phyloP scores from a whole-genome alignment of 177 flowering plant genomes.

The Tripterygium wilfordii region DNA sequence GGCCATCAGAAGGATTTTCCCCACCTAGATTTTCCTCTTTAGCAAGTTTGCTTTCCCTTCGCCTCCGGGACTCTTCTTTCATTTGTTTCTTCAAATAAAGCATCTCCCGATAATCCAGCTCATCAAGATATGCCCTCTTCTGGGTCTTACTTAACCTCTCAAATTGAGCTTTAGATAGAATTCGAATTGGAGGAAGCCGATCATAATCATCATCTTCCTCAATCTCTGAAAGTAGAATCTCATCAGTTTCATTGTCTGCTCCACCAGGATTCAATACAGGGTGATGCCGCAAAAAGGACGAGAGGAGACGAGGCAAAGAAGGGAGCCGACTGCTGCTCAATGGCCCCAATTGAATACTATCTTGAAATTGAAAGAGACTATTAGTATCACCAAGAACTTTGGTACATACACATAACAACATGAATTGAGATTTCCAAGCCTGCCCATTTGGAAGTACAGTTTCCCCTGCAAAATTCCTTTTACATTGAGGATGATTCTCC shows the following conservation, averaged over 20 bases:
- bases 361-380: conserved; percentile 50
- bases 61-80: conserved; percentile 51
- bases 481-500: conserved; percentile 81
- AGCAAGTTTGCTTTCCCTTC: conserved; percentile 27
- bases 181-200: conserved; percentile 77
- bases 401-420: conserved; percentile 65
- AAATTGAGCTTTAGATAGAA: conserved; percentile 72
- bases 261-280: conserved; percentile 18
- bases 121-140: conserved; percentile 83
- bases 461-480: conserved; percentile 56
- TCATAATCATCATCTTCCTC: conserved; percentile 91
- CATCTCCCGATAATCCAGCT: conserved; percentile 86
- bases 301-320: conserved; percentile 90
- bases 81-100: conserved; percentile 82
- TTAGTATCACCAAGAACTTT: conserved; percentile 84
- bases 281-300: conserved; percentile 63
- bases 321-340: conserved; percentile 39
- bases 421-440: conserved; percentile 73
- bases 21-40: conserved; percentile 14
- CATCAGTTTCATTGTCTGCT: conserved; percentile 41
- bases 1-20: conserved; percentile 32
- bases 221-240: conserved; percentile 23
- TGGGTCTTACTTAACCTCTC: conserved; percentile 51
- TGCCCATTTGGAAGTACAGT: conserved; percentile 83
- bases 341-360: conserved; percentile 54